These are phyloP conservation scores for Xerocomellus chrysenteron DNA, from an alignment of 768 basidiomycete genomes.

Conservation along the genomic window DNA sequence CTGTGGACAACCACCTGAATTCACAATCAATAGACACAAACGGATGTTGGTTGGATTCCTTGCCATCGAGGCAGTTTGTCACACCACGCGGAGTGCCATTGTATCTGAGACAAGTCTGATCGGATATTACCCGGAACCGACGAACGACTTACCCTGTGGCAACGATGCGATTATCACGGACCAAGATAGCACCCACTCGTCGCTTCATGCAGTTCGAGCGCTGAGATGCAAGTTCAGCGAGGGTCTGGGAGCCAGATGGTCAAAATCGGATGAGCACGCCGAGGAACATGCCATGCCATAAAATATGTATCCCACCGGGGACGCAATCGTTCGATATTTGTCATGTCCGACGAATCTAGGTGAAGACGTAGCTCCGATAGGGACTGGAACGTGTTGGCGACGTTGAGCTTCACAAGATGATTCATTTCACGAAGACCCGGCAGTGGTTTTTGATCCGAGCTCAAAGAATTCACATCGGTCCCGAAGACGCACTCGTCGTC, in stretches of 20 bases:
- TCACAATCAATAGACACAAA: constrained; percentile 47
- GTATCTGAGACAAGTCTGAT: constrained; percentile 53
- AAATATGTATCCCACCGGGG: constrained; percentile 97
- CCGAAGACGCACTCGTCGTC: constrained; percentile 74
- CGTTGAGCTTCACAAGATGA: constrained; percentile 57
- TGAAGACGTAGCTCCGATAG: constrained; percentile 56
- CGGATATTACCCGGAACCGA: neutral
- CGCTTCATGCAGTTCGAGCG: constrained; percentile 97
- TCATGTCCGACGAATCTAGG: constrained; percentile 66
- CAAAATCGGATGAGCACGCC: neutral
- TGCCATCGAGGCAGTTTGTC: constrained; percentile 67
- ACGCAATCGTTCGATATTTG: constrained; percentile 72
- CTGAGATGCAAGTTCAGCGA: constrained; percentile 86
- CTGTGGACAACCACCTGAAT: constrained; percentile 82
- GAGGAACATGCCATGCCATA: constrained; percentile 59
- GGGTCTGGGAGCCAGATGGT: constrained; percentile 50
- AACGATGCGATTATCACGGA: constrained; percentile 76
- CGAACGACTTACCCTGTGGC: constrained; percentile 63
- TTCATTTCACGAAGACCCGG: constrained; percentile 21
- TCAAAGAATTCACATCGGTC: constrained; percentile 11
- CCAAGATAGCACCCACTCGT: constrained; percentile 91
- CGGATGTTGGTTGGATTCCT: neutral
- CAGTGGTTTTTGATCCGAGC: constrained; percentile 14
- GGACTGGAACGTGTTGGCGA: constrained; percentile 63
- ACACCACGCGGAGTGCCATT: constrained; percentile 95